Conservation (phyloP, 2,329 filamentous ascomycete genomes). For the Pyrenochaeta sp. region DNA sequence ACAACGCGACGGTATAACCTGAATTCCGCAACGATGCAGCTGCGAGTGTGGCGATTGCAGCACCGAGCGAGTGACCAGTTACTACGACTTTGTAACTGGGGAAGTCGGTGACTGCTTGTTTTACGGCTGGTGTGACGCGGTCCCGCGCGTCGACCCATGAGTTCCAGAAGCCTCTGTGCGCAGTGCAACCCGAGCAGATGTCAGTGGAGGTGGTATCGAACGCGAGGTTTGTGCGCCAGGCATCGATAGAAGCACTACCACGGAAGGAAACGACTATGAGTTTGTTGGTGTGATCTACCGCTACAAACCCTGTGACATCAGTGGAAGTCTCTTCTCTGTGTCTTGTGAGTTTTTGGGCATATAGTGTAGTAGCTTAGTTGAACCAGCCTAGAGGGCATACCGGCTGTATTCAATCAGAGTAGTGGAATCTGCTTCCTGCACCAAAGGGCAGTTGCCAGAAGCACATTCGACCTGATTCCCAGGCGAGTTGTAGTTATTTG, state of each 20-base stretch:
- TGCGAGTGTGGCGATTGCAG: constrained; percentile 69
- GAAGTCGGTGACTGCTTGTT: constrained; percentile 54
- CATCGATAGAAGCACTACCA: constrained; percentile 65
- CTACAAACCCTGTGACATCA: constrained; percentile 58
- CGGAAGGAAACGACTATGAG: constrained; percentile 68
- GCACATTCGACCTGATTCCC: constrained; percentile 56
- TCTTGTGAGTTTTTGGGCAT: constrained; percentile 8
- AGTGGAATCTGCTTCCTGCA: constrained; percentile 55
- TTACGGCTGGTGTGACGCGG: constrained; percentile 55
- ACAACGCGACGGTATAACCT: constrained; percentile 46
- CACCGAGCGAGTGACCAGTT: constrained; percentile 75
- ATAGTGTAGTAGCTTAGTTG: background rate
- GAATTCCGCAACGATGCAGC: constrained; percentile 57
- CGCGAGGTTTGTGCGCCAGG: constrained; percentile 67
- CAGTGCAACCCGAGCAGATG: constrained; percentile 58
- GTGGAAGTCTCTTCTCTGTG: constrained; percentile 33
- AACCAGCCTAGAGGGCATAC: constrained; percentile 10
- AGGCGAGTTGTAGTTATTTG: constrained; percentile 55
- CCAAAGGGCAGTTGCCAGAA: constrained; percentile 57
- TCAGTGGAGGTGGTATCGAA: constrained; percentile 53
- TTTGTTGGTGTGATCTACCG: constrained; percentile 54
- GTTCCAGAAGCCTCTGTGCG: constrained; percentile 67
- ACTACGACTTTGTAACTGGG: constrained; percentile 64
- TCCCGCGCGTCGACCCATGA: constrained; percentile 65
- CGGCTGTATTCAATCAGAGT: constrained; percentile 55